Evolutionary conservation across 1,139 yeast genomes (phyloP).

Genomic region (Arxiozyma slooffiae): DNA sequence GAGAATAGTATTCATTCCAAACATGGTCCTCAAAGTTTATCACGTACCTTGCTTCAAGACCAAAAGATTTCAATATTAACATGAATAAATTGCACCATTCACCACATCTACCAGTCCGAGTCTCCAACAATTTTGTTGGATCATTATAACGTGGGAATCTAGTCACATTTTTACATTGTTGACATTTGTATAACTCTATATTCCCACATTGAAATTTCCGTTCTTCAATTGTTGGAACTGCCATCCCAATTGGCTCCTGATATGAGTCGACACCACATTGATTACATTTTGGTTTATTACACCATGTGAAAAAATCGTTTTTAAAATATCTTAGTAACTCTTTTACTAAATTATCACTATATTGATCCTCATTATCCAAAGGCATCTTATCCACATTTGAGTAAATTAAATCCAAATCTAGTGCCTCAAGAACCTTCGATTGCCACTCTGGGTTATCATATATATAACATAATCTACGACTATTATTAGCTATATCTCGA

Average conservation of each 20-base stretch:
- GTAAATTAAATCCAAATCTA: conserved; percentile 31
- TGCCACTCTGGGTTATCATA: conserved; percentile 28
- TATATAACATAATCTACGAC: conserved; percentile 18
- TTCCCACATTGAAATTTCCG: conserved; percentile 36
- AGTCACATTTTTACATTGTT: conserved; percentile 37
- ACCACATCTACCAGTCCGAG: conserved; percentile 78
- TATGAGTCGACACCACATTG: conserved; percentile 37
- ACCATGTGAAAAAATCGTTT: conserved; percentile 74
- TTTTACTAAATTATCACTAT: conserved; percentile 61
- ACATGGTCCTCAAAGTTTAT: conserved; percentile 94
- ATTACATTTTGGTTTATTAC: conserved; percentile 57
- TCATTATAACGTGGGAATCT: conserved; percentile 72
- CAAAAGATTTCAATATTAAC: conserved; percentile 57
- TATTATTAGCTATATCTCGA: conserved; percentile 15
- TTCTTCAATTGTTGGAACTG: conserved; percentile 37
- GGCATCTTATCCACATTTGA: conserved; percentile 33
- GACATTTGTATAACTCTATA: conserved; percentile 59
- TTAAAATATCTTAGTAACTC: conserved; percentile 71
- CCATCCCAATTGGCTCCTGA: conserved; percentile 30
- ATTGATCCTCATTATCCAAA: conserved; percentile 35
- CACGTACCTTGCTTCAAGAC: conserved; percentile 54
- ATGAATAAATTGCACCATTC: conserved; percentile 90
- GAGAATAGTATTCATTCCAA: conserved; percentile 86
- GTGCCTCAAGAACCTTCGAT: conserved; percentile 31
- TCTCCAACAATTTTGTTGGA: conserved; percentile 49